Evolutionary conservation across 352 stramenopile species (phyloP).

Genomic region (Phytophthora syringae): DNA sequence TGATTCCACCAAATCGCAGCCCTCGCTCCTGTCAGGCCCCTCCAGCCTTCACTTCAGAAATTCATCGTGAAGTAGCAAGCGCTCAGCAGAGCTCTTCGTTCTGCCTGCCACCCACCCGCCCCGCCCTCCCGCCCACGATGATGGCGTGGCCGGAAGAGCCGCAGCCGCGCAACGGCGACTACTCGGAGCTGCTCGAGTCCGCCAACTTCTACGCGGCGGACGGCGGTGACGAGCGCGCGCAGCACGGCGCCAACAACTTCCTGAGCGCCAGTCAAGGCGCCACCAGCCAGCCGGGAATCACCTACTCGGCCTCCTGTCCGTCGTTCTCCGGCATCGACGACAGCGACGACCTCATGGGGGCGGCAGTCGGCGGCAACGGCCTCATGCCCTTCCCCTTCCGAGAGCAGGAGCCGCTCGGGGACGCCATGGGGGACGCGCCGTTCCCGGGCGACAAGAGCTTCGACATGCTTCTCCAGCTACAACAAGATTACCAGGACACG

Average conservation of each 20-base stretch:
- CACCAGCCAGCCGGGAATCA: conserved; percentile 36
- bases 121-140: conserved; percentile 17
- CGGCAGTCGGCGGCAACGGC: conserved; percentile 35
- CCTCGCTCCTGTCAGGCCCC: conserved; percentile 2
- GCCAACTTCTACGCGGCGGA: conserved; percentile 26
- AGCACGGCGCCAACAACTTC: conserved; percentile 40
- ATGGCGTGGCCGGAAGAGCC: conserved; percentile 47
- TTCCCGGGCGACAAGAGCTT: conserved; percentile 50
- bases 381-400: conserved; percentile 28
- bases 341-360: conserved; percentile 53
- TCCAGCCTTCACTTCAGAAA: conserved; percentile 38
- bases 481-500: conserved; percentile 54
- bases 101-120: conserved; percentile 1
- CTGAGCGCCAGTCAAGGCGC: conserved; percentile 16
- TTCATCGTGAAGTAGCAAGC: conserved; percentile 13
- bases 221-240: conserved; percentile 31
- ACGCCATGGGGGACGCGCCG: conserved; percentile 8
- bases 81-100: neutral
- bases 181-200: conserved; percentile 32
- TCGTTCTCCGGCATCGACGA: conserved; percentile 76
- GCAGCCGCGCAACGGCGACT: conserved; percentile 14
- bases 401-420: conserved; percentile 37
- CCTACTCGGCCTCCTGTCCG: conserved; percentile 76
- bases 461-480: conserved; percentile 67
- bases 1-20: conserved; percentile 25